Evolutionary conservation across 2,329 filamentous ascomycete genomes (phyloP).

Genomic region (Phialophora verrucosa): DNA sequence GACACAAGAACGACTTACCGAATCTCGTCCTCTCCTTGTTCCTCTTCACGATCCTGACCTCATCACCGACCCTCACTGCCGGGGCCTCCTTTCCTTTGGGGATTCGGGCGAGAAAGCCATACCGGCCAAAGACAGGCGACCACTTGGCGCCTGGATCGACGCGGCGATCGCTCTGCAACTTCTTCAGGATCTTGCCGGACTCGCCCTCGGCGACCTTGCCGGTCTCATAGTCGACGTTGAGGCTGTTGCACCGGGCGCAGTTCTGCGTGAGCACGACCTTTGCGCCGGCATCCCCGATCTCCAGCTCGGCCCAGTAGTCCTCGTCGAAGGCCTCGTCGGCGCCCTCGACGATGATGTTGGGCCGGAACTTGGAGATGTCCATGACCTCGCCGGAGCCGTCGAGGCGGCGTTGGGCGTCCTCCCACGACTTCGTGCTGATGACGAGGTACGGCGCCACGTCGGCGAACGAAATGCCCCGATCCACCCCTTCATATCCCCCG

Average conservation of each 20-base stretch:
- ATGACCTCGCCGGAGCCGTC: slow-evolving; percentile 60
- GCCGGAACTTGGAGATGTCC: slow-evolving; percentile 72
- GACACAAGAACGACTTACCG: slow-evolving; percentile 50
- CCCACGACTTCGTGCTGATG: slow-evolving; percentile 71
- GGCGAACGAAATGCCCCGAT: slow-evolving; percentile 69
- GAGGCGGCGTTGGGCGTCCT: slow-evolving; percentile 57
- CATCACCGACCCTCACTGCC: slow-evolving; percentile 62
- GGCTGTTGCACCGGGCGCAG: slow-evolving; percentile 69
- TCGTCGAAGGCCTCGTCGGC: slow-evolving; percentile 66
- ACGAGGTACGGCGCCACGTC: slow-evolving; percentile 79
- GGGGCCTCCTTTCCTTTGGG: slow-evolving; percentile 43
- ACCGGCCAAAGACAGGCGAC: slow-evolving; percentile 74
- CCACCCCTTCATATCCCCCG: slow-evolving; percentile 40
- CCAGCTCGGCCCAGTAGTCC: slow-evolving; percentile 72
- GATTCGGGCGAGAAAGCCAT: slow-evolving; percentile 63
- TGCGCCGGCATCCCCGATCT: slow-evolving; percentile 44
- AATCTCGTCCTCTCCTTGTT: slow-evolving; percentile 61
- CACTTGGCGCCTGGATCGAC: slow-evolving; percentile 72
- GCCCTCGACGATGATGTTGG: slow-evolving; percentile 72
- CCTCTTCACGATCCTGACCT: slow-evolving; percentile 59
- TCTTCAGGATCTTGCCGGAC: slow-evolving; percentile 68
- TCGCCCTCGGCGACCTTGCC: slow-evolving; percentile 64
- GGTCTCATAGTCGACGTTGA: slow-evolving; percentile 74
- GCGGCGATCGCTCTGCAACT: slow-evolving; percentile 71
- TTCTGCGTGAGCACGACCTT: slow-evolving; percentile 69